phyloP scores from a whole-genome alignment of 2,329 filamentous ascomycete species.

The Pleurostoma richardsiae region DNA sequence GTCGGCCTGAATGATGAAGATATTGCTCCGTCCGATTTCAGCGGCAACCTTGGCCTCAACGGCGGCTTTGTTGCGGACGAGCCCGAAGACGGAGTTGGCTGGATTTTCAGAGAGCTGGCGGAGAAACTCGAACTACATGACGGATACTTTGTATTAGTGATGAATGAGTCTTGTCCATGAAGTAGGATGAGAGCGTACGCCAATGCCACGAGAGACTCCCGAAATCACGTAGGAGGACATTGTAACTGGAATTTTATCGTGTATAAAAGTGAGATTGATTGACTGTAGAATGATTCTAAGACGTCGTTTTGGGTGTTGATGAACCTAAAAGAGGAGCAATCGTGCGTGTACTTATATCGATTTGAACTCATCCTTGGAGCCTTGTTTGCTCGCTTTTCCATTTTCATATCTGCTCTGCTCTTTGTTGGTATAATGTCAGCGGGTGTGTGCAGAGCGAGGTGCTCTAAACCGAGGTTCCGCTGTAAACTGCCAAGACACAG shows the following conservation, averaged over 20 bases:
- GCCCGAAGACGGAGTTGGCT: constrained; percentile 37
- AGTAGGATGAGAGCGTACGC: constrained; percentile 9
- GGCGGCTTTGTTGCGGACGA: constrained; percentile 38
- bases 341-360: too few relatives aligned
- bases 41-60: constrained; percentile 35
- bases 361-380: too few relatives aligned
- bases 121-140: constrained; percentile 41
- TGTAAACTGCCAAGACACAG: too few relatives aligned
- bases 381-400: too few relatives aligned
- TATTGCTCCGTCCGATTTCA: constrained; percentile 33
- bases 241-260: neutral
- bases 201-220: constrained; percentile 14
- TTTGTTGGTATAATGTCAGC: too few relatives aligned
- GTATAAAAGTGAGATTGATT: too few relatives aligned
- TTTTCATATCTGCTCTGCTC: too few relatives aligned
- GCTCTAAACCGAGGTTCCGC: too few relatives aligned
- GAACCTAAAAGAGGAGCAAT: too few relatives aligned
- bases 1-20: constrained; percentile 41
- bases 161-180: neutral
- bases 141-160: neutral
- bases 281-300: too few relatives aligned
- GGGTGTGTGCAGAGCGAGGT: too few relatives aligned
- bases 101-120: constrained; percentile 35
- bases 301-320: too few relatives aligned
- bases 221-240: constrained; percentile 17